A percentile compares a stretch with the other conserved stretches of the same genome.
Evolutionary conservation across 2,329 filamentous ascomycete genomes (phyloP).

Genomic region (Aureobasidium melanogenum): DNA sequence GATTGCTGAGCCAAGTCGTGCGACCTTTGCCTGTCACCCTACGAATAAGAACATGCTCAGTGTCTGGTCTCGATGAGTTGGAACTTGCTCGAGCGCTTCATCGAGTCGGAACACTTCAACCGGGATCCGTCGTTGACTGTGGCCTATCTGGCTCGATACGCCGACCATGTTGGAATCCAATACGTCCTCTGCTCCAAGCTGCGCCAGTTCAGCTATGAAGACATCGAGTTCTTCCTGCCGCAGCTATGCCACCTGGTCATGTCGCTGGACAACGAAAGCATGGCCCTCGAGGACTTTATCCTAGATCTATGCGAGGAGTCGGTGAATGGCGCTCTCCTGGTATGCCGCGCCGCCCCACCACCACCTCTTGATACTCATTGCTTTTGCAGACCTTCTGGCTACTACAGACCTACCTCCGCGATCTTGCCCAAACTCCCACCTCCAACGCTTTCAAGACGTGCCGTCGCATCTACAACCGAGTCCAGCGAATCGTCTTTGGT

Average conservation of each 20-base stretch:
- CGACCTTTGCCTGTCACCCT: neutral
- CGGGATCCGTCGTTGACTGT: constrained; percentile 82
- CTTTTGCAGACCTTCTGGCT: constrained; percentile 70
- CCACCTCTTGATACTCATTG: constrained; percentile 10
- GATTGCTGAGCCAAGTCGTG: neutral
- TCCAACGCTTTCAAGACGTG: constrained; percentile 74
- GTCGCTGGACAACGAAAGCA: constrained; percentile 82
- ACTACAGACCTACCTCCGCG: constrained; percentile 79
- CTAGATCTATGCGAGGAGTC: constrained; percentile 81
- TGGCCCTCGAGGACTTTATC: constrained; percentile 82
- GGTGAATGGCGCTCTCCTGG: constrained; percentile 72
- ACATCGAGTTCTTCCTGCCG: constrained; percentile 87
- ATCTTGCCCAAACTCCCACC: constrained; percentile 66
- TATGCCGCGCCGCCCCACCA: constrained; percentile 29
- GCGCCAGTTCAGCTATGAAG: constrained; percentile 80
- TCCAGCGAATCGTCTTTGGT: constrained; percentile 80
- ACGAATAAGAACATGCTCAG: neutral
- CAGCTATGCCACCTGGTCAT: constrained; percentile 80
- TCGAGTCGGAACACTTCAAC: constrained; percentile 91
- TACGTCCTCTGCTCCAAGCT: constrained; percentile 84
- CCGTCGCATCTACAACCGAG: constrained; percentile 76
- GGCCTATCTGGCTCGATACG: constrained; percentile 80
- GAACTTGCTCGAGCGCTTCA: constrained; percentile 82
- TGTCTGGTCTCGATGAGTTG: constrained; percentile 45
- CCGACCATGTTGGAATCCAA: constrained; percentile 82